These are phyloP conservation scores for Penicillium digitatum DNA, from an alignment of 2,329 filamentous ascomycete genomes.

Conservation along the genomic window DNA sequence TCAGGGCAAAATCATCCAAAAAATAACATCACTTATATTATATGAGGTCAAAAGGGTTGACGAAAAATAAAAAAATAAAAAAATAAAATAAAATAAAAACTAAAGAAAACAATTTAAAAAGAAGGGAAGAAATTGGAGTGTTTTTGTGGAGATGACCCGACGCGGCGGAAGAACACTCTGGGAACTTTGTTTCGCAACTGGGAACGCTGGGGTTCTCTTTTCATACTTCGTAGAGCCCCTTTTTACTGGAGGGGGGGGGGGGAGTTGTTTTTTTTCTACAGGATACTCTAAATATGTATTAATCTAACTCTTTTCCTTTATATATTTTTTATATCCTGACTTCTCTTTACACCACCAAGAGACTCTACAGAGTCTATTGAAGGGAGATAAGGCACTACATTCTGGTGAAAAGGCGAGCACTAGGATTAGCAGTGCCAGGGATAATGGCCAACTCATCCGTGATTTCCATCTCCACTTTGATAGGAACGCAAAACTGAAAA, in stretches of 20 bases:
- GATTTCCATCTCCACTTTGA: conserved; percentile 14
- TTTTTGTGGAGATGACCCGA: conserved; percentile 26
- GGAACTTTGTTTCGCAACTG: background rate
- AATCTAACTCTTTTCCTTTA: too few species aligned
- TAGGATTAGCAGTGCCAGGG: too few species aligned
- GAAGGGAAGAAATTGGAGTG: conserved; percentile 14
- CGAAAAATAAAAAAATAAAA: background rate
- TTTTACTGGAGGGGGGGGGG: too few species aligned
- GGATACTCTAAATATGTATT: too few species aligned
- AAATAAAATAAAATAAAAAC: too few species aligned
- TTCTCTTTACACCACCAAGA: too few species aligned
- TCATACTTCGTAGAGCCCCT: background rate
- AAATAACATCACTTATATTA: background rate
- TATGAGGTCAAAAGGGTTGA: conserved; percentile 3
- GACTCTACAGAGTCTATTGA: too few species aligned
- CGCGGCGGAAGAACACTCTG: conserved; percentile 10
- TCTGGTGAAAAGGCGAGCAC: too few species aligned
- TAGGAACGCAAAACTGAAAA: conserved; percentile 16
- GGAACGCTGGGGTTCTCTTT: conserved; percentile 1
- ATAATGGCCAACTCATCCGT: conserved; percentile 10
- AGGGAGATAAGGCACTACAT: too few species aligned
- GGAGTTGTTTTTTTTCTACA: too few species aligned
- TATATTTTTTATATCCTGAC: too few species aligned
- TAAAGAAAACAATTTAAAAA: too few species aligned
- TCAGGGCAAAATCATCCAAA: conserved; percentile 14